Evolutionary conservation across 139 green algal species (phyloP).

Genomic region (Micractinium sp.): DNA sequence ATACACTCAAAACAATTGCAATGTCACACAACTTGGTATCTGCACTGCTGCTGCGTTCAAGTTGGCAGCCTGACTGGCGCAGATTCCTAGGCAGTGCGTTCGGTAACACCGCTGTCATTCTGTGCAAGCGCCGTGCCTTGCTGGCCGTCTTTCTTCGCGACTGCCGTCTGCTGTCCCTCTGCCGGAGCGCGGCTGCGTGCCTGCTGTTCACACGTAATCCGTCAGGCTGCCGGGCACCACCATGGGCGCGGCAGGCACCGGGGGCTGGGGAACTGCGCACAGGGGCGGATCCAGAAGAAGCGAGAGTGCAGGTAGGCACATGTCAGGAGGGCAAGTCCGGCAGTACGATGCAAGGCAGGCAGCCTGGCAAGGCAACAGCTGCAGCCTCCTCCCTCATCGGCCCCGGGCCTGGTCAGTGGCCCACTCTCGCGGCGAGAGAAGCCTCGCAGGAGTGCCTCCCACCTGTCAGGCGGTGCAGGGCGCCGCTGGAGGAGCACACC

Average conservation of each 20-base stretch:
- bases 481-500: neutral
- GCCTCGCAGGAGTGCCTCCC: no score
- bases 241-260: neutral
- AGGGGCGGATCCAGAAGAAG: neutral
- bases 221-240: neutral
- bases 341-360: neutral
- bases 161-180: neutral
- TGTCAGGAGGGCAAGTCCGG: no score
- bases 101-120: neutral
- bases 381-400: no score
- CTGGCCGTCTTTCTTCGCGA: neutral
- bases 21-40: no score
- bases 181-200: neutral
- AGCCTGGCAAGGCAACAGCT: neutral
- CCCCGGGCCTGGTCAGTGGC: neutral
- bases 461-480: neutral
- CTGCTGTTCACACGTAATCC: neutral
- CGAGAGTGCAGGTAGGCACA: neutral
- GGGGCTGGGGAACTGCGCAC: neutral
- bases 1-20: no score
- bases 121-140: neutral
- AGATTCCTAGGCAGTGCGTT: neutral
- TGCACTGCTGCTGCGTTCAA: neutral
- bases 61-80: neutral
- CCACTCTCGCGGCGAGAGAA: no score